Evolutionary conservation across 176 grass and related monocot genomes (phyloP), one percentile per base, ranked within the genome.

Genomic region (Elymus sibiricus): DNA sequence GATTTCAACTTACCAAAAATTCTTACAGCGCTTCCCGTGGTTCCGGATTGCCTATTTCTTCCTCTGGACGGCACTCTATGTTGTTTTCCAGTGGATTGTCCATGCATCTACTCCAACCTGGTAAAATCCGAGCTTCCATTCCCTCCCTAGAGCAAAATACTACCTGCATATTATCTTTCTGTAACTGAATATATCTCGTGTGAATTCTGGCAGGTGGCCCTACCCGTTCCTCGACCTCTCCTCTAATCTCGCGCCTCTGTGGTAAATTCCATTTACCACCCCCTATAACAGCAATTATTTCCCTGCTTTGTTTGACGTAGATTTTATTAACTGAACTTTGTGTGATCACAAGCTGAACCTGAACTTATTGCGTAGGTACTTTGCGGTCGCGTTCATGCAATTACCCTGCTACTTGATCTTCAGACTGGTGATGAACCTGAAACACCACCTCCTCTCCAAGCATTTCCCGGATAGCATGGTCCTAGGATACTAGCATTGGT

Each of bases 11-110:
- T 74, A 34, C 17, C n/a, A n/a, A n/a, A n/a, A 49, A n/a, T 65
- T 58, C 24, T 76, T 74, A 29, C 85, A 98, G 95, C 26, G 78
- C 25, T 98, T 98, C 55, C 95, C 95, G 1, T 98, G 95, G 95
- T 98, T 98, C 79, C 87, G 95, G 0, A 86, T 98, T n/a, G 82
- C 89, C 1, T 98, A 98, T 69, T 98, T 98, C 85, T 88, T 98
- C 70, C 80, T 98, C 1, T 98, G 86, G 86, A 98, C 95, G 1
- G 89, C 91, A 0, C 24, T 65, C 1, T 98, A 93, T 25, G 91
- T 98, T 19, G 84, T 98, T 79, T 95, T 98, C 22, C 93, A 98
- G 19, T 98, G 95, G 95, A 78, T 90, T 31, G 84, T 98, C 4
- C 95, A 98, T 89, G 93, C 93, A 55, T 86, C 70, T 7, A 71